A percentile compares a stretch with the other conserved stretches of the same genome.
Evolutionary conservation across 768 basidiomycete genomes (phyloP).

Genomic region (Tubosaeta sp.): DNA sequence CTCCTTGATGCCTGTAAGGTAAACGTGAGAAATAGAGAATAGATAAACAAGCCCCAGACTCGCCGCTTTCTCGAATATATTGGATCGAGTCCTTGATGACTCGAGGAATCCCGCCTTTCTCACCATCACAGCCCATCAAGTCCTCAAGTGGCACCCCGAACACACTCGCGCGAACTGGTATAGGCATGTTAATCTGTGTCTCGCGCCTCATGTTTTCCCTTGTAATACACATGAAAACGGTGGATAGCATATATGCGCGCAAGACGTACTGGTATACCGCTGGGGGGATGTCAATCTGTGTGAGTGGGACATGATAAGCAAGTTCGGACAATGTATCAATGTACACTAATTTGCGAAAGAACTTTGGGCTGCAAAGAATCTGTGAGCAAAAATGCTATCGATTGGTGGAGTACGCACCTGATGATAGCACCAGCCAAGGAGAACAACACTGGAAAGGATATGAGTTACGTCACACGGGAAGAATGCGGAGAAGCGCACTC

Average conservation of each 20-base stretch:
- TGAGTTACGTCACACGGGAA: slow-evolving; percentile 5
- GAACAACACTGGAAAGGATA: slow-evolving; percentile 63
- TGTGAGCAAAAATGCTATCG: neutral
- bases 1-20: slow-evolving; percentile 48
- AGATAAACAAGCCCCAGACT: neutral
- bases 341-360: slow-evolving; percentile 81
- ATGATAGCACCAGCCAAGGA: slow-evolving; percentile 85
- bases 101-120: slow-evolving; percentile 78
- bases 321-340: slow-evolving; percentile 74
- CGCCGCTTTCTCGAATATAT: slow-evolving; percentile 60
- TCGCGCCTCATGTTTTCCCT: slow-evolving; percentile 83
- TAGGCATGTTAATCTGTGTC: slow-evolving; percentile 61
- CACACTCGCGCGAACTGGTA: slow-evolving; percentile 53
- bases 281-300: slow-evolving; percentile 82
- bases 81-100: slow-evolving; percentile 74
- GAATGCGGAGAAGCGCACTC: slow-evolving; percentile 40
- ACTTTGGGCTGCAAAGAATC: slow-evolving; percentile 65
- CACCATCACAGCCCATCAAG: slow-evolving; percentile 78
- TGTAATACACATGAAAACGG: slow-evolving; percentile 1
- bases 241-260: neutral
- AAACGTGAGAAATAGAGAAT: neutral
- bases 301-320: slow-evolving; percentile 73
- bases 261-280: slow-evolving; percentile 72
- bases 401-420: slow-evolving; percentile 43
- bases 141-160: slow-evolving; percentile 83